Evolutionary conservation across 1,284 basidiomycete species (phyloP), one percentile per base, ranked within the genome.

Genomic region (Pterulicium gracile): DNA sequence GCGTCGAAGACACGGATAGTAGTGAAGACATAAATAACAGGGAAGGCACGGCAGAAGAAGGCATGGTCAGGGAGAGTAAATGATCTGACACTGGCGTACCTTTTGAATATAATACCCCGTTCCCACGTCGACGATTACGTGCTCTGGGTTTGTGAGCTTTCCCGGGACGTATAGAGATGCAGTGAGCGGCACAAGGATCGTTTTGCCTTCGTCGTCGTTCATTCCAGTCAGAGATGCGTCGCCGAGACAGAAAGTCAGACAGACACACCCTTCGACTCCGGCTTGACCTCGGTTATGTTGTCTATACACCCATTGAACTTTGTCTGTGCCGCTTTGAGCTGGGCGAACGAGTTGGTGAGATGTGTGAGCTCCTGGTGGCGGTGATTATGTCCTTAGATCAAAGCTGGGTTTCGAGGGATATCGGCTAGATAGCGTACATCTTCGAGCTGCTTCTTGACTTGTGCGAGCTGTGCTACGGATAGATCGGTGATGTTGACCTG

Each of bases 91-190:
- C n/a, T n/a, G n/a, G 47, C 71, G 49, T 47, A 91, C 93, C 77
- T 97, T 98, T 63, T 90, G 84, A 15, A 98, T 85, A 58, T 87
- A 98, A 66, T 97, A 98, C 0, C 95, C 95, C 0, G 95, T 98
- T 1, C 95, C 95, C 23, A 98, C 77, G 61, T 98, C 95, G 15
- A 98, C 81, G 49, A 98, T 84, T 43, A 98, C 93, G 53, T 90
- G 79, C 43, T 92, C 84, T 1, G 78, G 64, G 59, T 97, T 87
- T 20, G 72, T 73, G 24, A 98, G 72, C 64, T 84, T 92, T 22
- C 94, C 95, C 1, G 94, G 92, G 13, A 98, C 88, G 61, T 98
- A 98, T 2, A 98, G 75, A 1, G 92, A 96, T 61, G 88, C 90
- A 7, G 93, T 97, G 43, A 98, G 67, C 2, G 95, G 95, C 1